phyloP scores from a whole-genome alignment of 2,329 filamentous ascomycete species.

The Trichoderma sp. region DNA sequence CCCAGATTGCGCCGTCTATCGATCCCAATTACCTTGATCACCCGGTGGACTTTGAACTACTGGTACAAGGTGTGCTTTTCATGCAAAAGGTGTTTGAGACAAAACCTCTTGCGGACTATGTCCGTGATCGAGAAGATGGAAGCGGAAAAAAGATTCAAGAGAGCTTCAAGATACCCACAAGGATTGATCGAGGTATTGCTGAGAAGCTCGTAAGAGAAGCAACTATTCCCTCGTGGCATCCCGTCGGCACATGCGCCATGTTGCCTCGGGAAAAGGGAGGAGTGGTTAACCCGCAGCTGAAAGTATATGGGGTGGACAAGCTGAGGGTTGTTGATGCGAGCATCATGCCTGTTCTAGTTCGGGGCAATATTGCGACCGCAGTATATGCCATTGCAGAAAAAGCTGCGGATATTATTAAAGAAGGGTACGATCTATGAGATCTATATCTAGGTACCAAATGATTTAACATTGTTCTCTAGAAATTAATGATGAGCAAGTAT shows the following conservation, averaged over 20 bases:
- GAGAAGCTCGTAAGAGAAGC: constrained; percentile 35
- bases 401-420: constrained; percentile 28
- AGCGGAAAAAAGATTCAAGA: constrained; percentile 37
- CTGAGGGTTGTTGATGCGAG: constrained; percentile 52
- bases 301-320: constrained; percentile 47
- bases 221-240: background rate
- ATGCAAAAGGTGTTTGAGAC: background rate
- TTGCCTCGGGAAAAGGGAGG: constrained; percentile 36
- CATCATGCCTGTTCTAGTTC: constrained; percentile 47
- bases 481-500: background rate
- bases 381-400: constrained; percentile 56
- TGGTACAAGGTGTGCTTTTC: background rate
- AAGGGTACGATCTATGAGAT: background rate
- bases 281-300: constrained; percentile 51
- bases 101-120: background rate
- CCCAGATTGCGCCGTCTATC: background rate
- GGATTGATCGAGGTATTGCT: constrained; percentile 39
- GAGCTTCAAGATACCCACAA: constrained; percentile 42
- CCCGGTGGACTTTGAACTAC: background rate
- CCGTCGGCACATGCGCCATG: constrained; percentile 54
- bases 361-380: constrained; percentile 48
- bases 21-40: background rate
- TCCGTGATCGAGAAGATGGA: constrained; percentile 30
- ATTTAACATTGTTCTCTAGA: background rate
- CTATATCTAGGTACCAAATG: background rate